phyloP scores from a whole-genome alignment of 352 stramenopile genomes.

The Phytophthora constricta region DNA sequence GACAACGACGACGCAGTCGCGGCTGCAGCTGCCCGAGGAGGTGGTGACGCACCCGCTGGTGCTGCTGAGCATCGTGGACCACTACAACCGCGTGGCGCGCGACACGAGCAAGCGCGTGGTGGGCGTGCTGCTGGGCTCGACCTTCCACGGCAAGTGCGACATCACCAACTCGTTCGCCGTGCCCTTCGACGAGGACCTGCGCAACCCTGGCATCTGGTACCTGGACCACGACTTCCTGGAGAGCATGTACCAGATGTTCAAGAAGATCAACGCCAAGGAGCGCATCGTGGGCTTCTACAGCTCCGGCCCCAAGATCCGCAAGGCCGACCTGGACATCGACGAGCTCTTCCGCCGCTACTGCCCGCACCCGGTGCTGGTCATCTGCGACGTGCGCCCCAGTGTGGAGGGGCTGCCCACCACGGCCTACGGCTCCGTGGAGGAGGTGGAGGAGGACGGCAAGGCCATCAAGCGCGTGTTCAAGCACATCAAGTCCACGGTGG shows the following conservation, averaged over 20 bases:
- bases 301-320: slow-evolving; percentile 96
- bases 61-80: slow-evolving; percentile 98
- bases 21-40: slow-evolving; percentile 81
- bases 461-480: slow-evolving; percentile 98
- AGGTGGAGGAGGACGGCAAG: slow-evolving; percentile 96
- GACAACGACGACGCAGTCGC: slow-evolving; percentile 13
- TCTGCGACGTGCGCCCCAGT: slow-evolving; percentile 98
- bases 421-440: slow-evolving; percentile 97
- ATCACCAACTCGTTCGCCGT: slow-evolving; percentile 96
- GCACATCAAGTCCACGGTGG: slow-evolving; percentile 97
- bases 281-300: slow-evolving; percentile 99
- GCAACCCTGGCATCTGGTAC: slow-evolving; percentile 98
- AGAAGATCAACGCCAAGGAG: slow-evolving; percentile 97
- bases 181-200: slow-evolving; percentile 98
- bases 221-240: slow-evolving; percentile 99
- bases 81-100: slow-evolving; percentile 99
- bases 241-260: slow-evolving; percentile 97
- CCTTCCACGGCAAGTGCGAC: slow-evolving; percentile 94
- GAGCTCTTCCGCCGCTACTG: slow-evolving; percentile 96
- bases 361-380: slow-evolving; percentile 96
- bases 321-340: slow-evolving; percentile 96
- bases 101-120: slow-evolving; percentile 99
- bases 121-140: slow-evolving; percentile 96
- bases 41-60: slow-evolving; percentile 99
- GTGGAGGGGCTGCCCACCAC: slow-evolving; percentile 97